phyloP scores from a whole-genome alignment of 2,329 filamentous ascomycete genomes.

The Trichoderma brevicompactum region DNA sequence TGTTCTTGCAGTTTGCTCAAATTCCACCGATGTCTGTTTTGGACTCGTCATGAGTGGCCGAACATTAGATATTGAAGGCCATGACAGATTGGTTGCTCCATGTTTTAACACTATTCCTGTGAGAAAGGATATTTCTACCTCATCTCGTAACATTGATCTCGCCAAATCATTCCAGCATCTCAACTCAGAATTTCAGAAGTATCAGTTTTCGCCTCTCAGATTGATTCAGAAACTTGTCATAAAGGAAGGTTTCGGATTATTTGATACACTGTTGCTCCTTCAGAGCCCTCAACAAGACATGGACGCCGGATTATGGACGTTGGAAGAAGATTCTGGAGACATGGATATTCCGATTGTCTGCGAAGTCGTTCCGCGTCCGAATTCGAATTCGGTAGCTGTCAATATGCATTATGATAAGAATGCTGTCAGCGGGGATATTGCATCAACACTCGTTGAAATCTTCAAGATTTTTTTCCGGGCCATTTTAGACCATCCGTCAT shows the following conservation, averaged over 20 bases:
- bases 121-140: slow-evolving; percentile 57
- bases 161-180: slow-evolving; percentile 62
- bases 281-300: slow-evolving; percentile 67
- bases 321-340: slow-evolving; percentile 60
- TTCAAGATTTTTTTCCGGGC: slow-evolving; percentile 40
- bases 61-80: slow-evolving; percentile 64
- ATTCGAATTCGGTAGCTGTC: slow-evolving; percentile 58
- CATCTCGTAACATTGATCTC: slow-evolving; percentile 59
- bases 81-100: slow-evolving; percentile 78
- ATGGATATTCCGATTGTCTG: slow-evolving; percentile 81
- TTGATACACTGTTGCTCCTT: slow-evolving; percentile 80
- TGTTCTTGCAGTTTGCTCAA: slow-evolving; percentile 61
- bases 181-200: slow-evolving; percentile 65
- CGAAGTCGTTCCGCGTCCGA: slow-evolving; percentile 66
- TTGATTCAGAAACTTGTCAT: slow-evolving; percentile 62
- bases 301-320: slow-evolving; percentile 58
- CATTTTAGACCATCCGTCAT: slow-evolving; percentile 39
- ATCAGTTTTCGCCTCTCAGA: slow-evolving; percentile 77
- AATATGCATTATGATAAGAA: slow-evolving; percentile 66
- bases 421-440: slow-evolving; percentile 39
- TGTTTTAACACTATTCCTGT: slow-evolving; percentile 90
- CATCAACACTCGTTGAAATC: slow-evolving; percentile 37
- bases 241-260: slow-evolving; percentile 59
- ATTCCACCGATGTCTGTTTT: slow-evolving; percentile 74
- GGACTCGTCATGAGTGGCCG: slow-evolving; percentile 85